Evolutionary conservation across 2,329 filamentous ascomycete genomes (phyloP), one percentile per base, ranked within the genome.

Genomic region (Xylaria sp.): DNA sequence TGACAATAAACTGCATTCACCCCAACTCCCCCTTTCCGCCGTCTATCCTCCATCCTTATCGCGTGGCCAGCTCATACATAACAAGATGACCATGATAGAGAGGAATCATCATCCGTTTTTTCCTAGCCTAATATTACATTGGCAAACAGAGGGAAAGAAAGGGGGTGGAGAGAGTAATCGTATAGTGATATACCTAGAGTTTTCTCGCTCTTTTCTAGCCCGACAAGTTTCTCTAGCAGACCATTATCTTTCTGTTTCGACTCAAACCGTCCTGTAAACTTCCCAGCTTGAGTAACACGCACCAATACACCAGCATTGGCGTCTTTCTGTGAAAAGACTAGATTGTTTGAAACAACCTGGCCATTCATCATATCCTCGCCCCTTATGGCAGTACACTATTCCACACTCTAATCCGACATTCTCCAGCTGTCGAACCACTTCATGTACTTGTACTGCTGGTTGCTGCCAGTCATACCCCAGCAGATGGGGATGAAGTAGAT

Each of bases 381-480:
- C 57, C 55, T 47, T 16, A 46, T 13, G 19, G 48, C 35, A 50
- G 35, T 30, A 42, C 2, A 49, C 50, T 2, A 18, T 44, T 3
- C 34, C 7, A 13, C 19, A 37, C 16, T 56, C 67, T 73, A 84
- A 70, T 94, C 91, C 50, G 87, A 85, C 69, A 96, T 89, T 71
- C 85, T 88, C 93, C 93, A 99, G 66, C 78, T 85, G 66, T 87
- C 83, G 68, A 97, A 89, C 94, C 94, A 99, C 80, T 91, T 96
- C 78, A 99, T 80, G 78, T 97, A 92, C 68, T 80, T 83, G 83
- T 93, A 99, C 73, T 97, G 79, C 75, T 84, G 83, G 77, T 91
- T 91, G 62, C 83, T 78, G 11, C 94, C 94, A 59, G 87, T 86
- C 91, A 99, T 99, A 62, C 94, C 94, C 80, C 95, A 99, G 75